Percentiles rank a stretch among this genome's conserved stretches.
These are phyloP conservation scores for Myochromella boudieri DNA, from an alignment of 768 basidiomycete species.

Conservation along the genomic window DNA sequence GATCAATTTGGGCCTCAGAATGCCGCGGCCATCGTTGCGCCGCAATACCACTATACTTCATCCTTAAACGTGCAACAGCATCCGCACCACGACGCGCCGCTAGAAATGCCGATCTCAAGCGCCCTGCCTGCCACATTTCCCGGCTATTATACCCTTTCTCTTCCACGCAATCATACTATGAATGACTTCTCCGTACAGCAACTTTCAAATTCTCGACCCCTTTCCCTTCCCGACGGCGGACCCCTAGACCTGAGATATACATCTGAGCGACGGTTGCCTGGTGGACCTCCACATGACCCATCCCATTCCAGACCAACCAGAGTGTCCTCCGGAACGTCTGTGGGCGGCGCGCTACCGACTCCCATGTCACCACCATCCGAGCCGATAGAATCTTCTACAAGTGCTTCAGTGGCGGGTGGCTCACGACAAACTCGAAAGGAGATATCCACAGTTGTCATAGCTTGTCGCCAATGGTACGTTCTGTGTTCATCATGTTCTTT, in stretches of 20 bases:
- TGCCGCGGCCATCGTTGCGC: conserved; percentile 46
- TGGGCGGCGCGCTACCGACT: conserved; percentile 30
- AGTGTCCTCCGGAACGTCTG: conserved; percentile 26
- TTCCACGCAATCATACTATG: conserved; percentile 47
- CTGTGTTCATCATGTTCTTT: conserved; percentile 29
- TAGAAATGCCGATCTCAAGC: conserved; percentile 44
- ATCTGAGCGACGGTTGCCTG: conserved; percentile 45
- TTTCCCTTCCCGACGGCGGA: conserved; percentile 33
- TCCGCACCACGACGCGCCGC: conserved; percentile 45
- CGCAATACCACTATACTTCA: conserved; percentile 52
- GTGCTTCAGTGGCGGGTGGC: conserved; percentile 25
- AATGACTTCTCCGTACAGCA: conserved; percentile 43
- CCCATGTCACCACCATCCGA: conserved; percentile 33
- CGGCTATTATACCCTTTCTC: conserved; percentile 37
- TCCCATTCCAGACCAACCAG: conserved; percentile 35
- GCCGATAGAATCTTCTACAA: conserved; percentile 33
- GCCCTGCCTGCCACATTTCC: conserved; percentile 40
- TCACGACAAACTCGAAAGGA: conserved; percentile 50
- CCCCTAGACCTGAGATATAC: conserved; percentile 38
- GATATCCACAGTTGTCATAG: conserved; percentile 72
- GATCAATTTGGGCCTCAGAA: conserved; percentile 47
- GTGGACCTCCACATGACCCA: conserved; percentile 45
- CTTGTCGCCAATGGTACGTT: conserved; percentile 81
- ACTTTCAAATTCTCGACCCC: conserved; percentile 40
- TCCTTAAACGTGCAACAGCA: conserved; percentile 43